Evolutionary conservation across 768 basidiomycete species (phyloP), one percentile per base, ranked within the genome.

Genomic region (Leccinum disarticulatum): DNA sequence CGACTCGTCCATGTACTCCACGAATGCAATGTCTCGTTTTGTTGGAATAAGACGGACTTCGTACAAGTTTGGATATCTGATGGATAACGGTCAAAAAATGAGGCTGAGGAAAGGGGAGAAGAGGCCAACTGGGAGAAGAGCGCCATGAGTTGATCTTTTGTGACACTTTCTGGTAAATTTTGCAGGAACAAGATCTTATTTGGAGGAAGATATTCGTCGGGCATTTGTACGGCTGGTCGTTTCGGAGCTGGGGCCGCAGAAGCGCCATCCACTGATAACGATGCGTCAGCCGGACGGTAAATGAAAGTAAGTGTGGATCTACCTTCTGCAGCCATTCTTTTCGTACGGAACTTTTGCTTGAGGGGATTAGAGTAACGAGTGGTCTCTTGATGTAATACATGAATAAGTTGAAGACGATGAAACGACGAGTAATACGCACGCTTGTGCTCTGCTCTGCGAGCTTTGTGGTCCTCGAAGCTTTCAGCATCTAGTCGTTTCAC

Each of bases 141-240:
- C 2, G 87, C 86, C 74, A 90, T 85, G 61, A 99, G 88, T 69
- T 91, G 88, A 55, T 97, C 95, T 71, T 96, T 95, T 56, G 90
- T 94, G 64, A 95, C 94, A 46, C 76, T 88, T 70, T 97, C 94
- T 19, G 95, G 95, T 25, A 99, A 80, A 72, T 98, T 98, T 76
- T 99, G 97, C 64, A 99, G 73, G 84, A 99, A 99, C 54, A 99
- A 83, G 75, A 98, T 96, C 74, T 95, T 95, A 88, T 99, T 99
- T 41, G 97, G 96, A 2, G 97, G 97, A 7, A 99, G 85, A 74
- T 98, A 98, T 74, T 99, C 97, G 87, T 99, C 97, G 43, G 96
- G 95, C 94, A 98, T 97, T 73, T 95, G 93, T 61, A 97, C 90
- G 64, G 87, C 86, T 25, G 91, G 91, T 47, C 91, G 84, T 75